Evolutionary conservation across 106 monocot species (phyloP), one percentile per base, ranked within the genome.

Genomic region (Hemerocallis citrina): DNA sequence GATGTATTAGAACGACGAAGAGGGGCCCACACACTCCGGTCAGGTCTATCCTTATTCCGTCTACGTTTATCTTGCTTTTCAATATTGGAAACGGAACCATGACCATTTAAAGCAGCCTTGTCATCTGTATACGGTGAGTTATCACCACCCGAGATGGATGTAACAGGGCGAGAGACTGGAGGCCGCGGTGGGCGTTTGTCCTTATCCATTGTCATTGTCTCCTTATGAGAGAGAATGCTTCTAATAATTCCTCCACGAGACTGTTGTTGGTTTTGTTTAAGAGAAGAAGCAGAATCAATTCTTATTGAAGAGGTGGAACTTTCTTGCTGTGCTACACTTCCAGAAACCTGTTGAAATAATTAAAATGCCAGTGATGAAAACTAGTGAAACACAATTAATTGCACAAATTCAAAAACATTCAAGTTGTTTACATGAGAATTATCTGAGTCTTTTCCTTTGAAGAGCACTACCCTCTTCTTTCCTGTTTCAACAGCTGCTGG

Each of bases 21-120:
- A 41, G 74, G 70, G 9, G 90, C 54, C 91, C 91, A 92, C 43
- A 86, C 71, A 62, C 80, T 77, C 67, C 82, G 90, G 69, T 86
- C 91, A 70, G 82, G 74, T 57, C 74, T 74, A 40, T 92, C 86
- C 75, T 74, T 92, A 55, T 84, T 89, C 60, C 77, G 71, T 20
- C 41, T 56, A 7, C 68, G 78, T 45, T 67, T 90, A 52, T 85
- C 85, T n/a, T 72, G 49, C 65, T 78, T 38, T 32, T 85, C 89
- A 48, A 8, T 44, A 39, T 15, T 42, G 1, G 66, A 52, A 17
- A 50, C 20, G 64, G 67, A 71, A 74, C 57, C 52, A 52, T 54
- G 73, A 13, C 63, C 51, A 50, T 61, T 67, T 29, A 30, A 47
- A 49, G 42, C 38, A 73, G 21, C 55, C 55, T 80, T 91, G 16